phyloP scores from a whole-genome alignment of 1,284 basidiomycete genomes.

The Thecaphora frezii region DNA sequence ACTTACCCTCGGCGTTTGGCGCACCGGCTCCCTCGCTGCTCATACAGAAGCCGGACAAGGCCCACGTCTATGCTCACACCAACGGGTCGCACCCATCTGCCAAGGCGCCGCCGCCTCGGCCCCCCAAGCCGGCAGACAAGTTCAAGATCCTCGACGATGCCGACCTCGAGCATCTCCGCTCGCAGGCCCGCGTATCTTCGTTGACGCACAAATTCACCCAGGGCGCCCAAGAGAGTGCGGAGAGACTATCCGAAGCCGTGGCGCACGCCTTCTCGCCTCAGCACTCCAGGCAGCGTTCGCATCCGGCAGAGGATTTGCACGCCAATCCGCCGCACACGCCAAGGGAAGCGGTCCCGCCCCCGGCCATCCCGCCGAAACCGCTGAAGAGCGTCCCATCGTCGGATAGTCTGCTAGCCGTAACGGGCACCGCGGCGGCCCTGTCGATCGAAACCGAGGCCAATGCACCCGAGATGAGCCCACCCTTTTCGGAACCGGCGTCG shows the following conservation, averaged over 20 bases:
- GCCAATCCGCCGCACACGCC: no score
- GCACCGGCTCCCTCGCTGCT: no score
- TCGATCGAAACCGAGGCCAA: constrained; percentile 8
- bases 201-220: constrained; percentile 22
- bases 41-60: constrained; percentile 4
- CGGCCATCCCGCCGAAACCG: constrained; percentile 20
- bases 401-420: constrained; percentile 15
- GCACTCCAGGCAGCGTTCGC: neutral
- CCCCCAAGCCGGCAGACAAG: constrained; percentile 19
- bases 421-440: constrained; percentile 17
- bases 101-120: constrained; percentile 19
- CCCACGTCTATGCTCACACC: no score
- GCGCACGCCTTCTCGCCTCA: neutral
- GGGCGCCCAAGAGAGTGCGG: neutral
- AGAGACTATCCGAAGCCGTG: neutral
- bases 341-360: constrained; percentile 2
- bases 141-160: constrained; percentile 27
- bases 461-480: constrained; percentile 5
- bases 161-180: constrained; percentile 26
- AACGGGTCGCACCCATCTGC: constrained; percentile 2
- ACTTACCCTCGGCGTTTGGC: no score
- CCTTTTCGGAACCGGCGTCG: neutral
- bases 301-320: neutral
- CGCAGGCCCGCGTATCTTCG: constrained; percentile 18
- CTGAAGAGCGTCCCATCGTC: constrained; percentile 18